A percentile compares a stretch with the other conserved stretches of the same genome.
phyloP scores from a whole-genome alignment of 2,329 filamentous ascomycete genomes.

The Pestalotiopsis sp. region DNA sequence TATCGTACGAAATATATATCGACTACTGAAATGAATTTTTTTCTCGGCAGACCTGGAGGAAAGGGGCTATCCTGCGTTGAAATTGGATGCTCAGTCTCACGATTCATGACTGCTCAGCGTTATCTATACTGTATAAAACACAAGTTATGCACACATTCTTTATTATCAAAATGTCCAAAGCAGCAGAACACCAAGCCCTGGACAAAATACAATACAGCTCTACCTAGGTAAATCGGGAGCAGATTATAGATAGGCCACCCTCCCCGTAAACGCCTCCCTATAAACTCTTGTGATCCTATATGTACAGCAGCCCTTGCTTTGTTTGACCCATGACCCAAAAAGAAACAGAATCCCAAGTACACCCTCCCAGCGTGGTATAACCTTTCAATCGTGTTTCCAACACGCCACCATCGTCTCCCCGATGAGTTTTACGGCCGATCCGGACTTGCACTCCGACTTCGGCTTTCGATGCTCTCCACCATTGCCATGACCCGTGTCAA shows the following conservation, averaged over 20 bases:
- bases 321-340: background rate
- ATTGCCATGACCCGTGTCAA: slow-evolving; percentile 54
- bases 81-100: background rate
- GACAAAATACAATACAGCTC: background rate
- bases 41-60: background rate
- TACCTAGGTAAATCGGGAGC: background rate
- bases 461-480: slow-evolving; percentile 58
- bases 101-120: background rate
- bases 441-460: slow-evolving; percentile 46
- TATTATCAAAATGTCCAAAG: background rate
- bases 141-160: background rate
- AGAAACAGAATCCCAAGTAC: background rate
- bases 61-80: background rate
- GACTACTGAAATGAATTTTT: background rate
- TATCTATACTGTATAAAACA: no score
- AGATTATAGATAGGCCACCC: background rate
- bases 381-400: background rate
- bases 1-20: background rate
- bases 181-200: background rate
- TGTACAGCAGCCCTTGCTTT: background rate
- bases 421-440: slow-evolving; percentile 12
- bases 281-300: background rate
- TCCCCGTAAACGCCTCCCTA: background rate
- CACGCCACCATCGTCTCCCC: background rate
- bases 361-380: background rate